Conservation (phyloP, 257 asterid species). For the Gentiana straminea region DNA sequence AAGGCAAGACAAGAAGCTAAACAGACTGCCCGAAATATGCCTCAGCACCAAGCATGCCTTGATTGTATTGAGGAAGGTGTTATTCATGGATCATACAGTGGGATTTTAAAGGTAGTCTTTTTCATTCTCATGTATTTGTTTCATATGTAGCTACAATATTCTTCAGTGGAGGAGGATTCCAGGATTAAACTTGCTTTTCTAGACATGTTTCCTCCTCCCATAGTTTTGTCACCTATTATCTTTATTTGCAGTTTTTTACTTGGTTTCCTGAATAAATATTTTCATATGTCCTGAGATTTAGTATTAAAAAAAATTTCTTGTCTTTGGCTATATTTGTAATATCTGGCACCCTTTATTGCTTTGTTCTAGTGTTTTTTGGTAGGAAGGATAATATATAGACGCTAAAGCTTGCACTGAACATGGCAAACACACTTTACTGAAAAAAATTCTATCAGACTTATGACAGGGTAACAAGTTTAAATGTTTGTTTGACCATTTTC, state of each 20-base stretch:
- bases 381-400: neutral
- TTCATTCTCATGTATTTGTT: constrained; percentile 11
- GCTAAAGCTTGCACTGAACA: neutral
- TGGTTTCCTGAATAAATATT: neutral
- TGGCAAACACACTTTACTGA: neutral
- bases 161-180: neutral
- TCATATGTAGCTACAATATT: neutral
- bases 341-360: neutral
- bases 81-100: constrained; percentile 83
- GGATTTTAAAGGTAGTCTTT: constrained; percentile 63
- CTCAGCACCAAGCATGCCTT: constrained; percentile 90
- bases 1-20: constrained; percentile 65
- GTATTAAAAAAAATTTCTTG: neutral
- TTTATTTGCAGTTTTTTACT: neutral
- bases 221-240: neutral
- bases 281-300: neutral
- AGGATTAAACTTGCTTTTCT: neutral
- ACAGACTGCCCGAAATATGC: constrained; percentile 58
- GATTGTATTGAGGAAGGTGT: constrained; percentile 87
- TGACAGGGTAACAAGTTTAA: too few species aligned
- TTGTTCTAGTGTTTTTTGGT: neutral
- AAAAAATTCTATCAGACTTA: neutral
- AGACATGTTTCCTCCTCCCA: neutral
- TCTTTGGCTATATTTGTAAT: too few species aligned
- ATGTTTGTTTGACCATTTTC: too few species aligned